Percentiles rank a stretch among this genome's conserved stretches.
phyloP scores from a whole-genome alignment of 805 yeast species.

The Zygosaccharomyces gambellarensis region DNA sequence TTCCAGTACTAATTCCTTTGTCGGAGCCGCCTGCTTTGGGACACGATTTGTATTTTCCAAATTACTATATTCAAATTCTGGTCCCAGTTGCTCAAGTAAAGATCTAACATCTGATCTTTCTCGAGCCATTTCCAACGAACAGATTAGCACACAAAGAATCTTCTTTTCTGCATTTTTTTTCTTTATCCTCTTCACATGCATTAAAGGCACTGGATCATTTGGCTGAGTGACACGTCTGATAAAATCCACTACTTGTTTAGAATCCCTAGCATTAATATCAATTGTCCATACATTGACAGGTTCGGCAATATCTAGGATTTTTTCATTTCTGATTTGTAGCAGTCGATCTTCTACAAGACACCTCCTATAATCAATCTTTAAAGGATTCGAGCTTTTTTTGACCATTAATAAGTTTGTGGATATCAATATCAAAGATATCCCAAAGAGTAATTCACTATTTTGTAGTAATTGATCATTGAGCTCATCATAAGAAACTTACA shows the following conservation, averaged over 20 bases:
- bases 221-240: constrained; percentile 26
- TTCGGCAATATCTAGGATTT: constrained; percentile 21
- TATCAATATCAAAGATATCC: neutral
- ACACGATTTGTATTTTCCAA: constrained; percentile 34
- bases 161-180: constrained; percentile 28
- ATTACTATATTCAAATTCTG: constrained; percentile 19
- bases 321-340: constrained; percentile 40
- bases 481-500: neutral
- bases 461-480: neutral
- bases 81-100: constrained; percentile 11
- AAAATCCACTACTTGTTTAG: constrained; percentile 27
- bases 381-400: constrained; percentile 33
- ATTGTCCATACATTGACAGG: constrained; percentile 47
- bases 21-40: constrained; percentile 62
- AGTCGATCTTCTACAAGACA: constrained; percentile 44
- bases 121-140: constrained; percentile 39
- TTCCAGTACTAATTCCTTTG: constrained; percentile 55
- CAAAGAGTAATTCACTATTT: neutral
- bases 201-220: constrained; percentile 27
- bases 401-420: constrained; percentile 30
- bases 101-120: constrained; percentile 27
- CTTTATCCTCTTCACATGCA: constrained; percentile 51
- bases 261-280: constrained; percentile 38
- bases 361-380: constrained; percentile 42
- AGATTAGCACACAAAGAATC: constrained; percentile 41